phyloP scores from a whole-genome alignment of 2,329 filamentous ascomycete genomes.

The Neobulgaria alba region DNA sequence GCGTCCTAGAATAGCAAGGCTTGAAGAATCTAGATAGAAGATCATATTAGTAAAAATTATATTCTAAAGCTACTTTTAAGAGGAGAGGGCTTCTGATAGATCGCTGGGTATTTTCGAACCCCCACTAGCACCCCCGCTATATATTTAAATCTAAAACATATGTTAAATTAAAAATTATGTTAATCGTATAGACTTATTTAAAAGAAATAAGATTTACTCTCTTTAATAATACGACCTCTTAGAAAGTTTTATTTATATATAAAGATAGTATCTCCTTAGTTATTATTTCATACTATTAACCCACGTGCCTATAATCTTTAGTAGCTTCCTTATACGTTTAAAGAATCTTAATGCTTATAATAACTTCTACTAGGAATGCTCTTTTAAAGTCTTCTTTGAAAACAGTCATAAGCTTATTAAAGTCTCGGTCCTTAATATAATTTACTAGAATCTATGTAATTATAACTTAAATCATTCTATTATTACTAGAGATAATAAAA shows the following conservation, averaged over 20 bases:
- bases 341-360: not conserved
- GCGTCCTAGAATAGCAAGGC: no score
- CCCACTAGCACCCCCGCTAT: no score
- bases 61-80: no score
- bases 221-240: not conserved
- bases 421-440: not conserved
- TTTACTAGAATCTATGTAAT: not conserved
- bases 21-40: no score
- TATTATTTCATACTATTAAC: constrained; percentile 1
- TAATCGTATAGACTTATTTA: constrained; percentile 4
- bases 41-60: no score
- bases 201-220: not conserved
- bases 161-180: no score
- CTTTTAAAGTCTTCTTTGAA: not conserved
- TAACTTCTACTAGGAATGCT: not conserved
- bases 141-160: no score
- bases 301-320: not conserved
- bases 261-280: constrained; percentile 1
- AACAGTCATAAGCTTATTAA: not conserved
- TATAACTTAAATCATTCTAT: not conserved
- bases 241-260: not conserved
- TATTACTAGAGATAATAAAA: not conserved
- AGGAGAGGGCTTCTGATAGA: no score
- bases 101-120: no score
- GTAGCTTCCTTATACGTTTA: constrained; percentile 2